phyloP scores from a whole-genome alignment of 2,329 filamentous ascomycete genomes.

The Alternaria burnsii region DNA sequence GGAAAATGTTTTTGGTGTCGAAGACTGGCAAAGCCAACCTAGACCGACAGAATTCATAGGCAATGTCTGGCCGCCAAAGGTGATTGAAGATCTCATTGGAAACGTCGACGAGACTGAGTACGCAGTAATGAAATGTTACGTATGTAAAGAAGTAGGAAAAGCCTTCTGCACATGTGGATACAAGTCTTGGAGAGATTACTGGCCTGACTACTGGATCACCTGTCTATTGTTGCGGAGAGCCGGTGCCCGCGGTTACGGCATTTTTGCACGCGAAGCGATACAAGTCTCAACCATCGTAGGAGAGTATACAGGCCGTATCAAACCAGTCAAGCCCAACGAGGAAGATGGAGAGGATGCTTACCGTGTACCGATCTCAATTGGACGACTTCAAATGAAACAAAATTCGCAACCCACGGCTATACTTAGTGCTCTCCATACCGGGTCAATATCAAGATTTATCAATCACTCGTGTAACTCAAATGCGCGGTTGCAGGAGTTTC shows the following conservation, averaged over 20 bases:
- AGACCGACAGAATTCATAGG: neutral
- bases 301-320: too few species aligned
- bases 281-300: too few species aligned
- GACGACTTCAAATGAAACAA: too few species aligned
- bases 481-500: neutral
- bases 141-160: neutral
- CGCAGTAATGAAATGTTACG: neutral
- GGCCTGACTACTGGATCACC: too few species aligned
- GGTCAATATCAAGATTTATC: slow-evolving; percentile 10
- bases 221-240: too few species aligned
- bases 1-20: neutral
- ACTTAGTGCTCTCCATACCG: too few species aligned
- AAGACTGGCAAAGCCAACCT: neutral
- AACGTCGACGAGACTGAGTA: neutral
- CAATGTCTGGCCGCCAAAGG: neutral
- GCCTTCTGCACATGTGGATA: neutral
- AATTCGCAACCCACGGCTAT: too few species aligned
- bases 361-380: too few species aligned
- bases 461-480: slow-evolving; percentile 21
- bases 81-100: neutral
- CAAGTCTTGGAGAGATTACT: neutral
- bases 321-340: too few species aligned
- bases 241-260: too few species aligned
- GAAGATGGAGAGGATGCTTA: too few species aligned
- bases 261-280: too few species aligned